These are phyloP conservation scores for Magnusiomyces paraingens DNA, from an alignment of 1,139 yeast species.

Conservation along the genomic window DNA sequence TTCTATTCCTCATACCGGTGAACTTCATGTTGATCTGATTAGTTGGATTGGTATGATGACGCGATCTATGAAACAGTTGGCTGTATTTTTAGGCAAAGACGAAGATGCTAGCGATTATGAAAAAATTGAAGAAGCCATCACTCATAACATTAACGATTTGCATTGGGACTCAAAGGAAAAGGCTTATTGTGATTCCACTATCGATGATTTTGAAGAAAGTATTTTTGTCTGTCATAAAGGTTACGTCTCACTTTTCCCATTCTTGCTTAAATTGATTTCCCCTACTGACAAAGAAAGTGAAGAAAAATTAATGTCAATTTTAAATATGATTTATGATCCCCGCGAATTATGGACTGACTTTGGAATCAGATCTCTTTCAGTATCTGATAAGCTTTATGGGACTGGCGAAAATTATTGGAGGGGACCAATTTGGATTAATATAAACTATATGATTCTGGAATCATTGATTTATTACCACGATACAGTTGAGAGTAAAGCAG, in stretches of 20 bases:
- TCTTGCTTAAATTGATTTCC: conserved; percentile 57
- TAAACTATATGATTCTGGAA: conserved; percentile 76
- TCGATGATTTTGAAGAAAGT: conserved; percentile 61
- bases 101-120: conserved; percentile 53
- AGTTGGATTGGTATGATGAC: conserved; percentile 96
- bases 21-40: conserved; percentile 79
- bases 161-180: conserved; percentile 72
- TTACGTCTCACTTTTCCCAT: conserved; percentile 80
- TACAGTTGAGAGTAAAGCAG: conserved; percentile 23
- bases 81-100: conserved; percentile 51
- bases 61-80: conserved; percentile 67
- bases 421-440: conserved; percentile 89
- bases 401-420: conserved; percentile 93
- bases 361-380: conserved; percentile 81
- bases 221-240: conserved; percentile 81
- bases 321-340: conserved; percentile 59
- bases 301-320: conserved; percentile 42
- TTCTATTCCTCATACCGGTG: conserved; percentile 74
- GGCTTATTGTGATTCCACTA: conserved; percentile 79
- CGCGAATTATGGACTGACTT: conserved; percentile 68
- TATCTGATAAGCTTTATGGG: conserved; percentile 57
- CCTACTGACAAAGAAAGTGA: conserved; percentile 37
- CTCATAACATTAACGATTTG: conserved; percentile 56
- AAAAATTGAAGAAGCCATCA: conserved; percentile 49
- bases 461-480: conserved; percentile 51